Percentiles rank a stretch among this genome's conserved stretches.
Evolutionary conservation across 192 early-diverging fungal species (phyloP).

Genomic region (Coemansia furcata): DNA sequence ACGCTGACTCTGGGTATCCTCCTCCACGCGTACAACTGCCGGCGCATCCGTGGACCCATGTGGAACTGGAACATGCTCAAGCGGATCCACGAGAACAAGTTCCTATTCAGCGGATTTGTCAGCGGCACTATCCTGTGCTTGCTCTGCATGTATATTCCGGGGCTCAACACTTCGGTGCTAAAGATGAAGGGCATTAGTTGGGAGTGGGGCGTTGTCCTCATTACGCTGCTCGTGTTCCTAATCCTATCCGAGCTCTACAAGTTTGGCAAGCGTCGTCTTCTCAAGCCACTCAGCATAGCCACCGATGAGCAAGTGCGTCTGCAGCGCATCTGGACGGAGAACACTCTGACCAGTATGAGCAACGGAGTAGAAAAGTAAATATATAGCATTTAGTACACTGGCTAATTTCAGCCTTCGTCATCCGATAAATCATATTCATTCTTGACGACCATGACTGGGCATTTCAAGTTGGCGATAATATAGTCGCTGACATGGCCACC

Average conservation of each 20-base stretch:
- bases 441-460: constrained; percentile 54
- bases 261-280: constrained; percentile 53
- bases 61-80: constrained; percentile 55
- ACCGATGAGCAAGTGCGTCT: constrained; percentile 44
- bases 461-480: constrained; percentile 25
- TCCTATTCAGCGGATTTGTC: constrained; percentile 47
- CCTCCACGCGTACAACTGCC: constrained; percentile 75
- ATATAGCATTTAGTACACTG: not conserved
- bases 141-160: constrained; percentile 66
- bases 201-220: constrained; percentile 71
- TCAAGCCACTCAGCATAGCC: constrained; percentile 39
- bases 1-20: constrained; percentile 70
- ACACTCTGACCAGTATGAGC: constrained; percentile 32
- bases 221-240: constrained; percentile 61
- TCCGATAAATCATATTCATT: constrained; percentile 50
- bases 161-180: constrained; percentile 61
- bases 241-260: constrained; percentile 69
- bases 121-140: constrained; percentile 57
- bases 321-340: constrained; percentile 55
- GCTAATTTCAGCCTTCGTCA: constrained; percentile 19
- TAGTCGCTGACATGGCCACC: constrained; percentile 46
- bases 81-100: constrained; percentile 54
- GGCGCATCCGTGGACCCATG: constrained; percentile 60
- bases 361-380: constrained; percentile 18
- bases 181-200: constrained; percentile 62